phyloP scores from a whole-genome alignment of 352 stramenopile species.

The Phytophthora pisi region DNA sequence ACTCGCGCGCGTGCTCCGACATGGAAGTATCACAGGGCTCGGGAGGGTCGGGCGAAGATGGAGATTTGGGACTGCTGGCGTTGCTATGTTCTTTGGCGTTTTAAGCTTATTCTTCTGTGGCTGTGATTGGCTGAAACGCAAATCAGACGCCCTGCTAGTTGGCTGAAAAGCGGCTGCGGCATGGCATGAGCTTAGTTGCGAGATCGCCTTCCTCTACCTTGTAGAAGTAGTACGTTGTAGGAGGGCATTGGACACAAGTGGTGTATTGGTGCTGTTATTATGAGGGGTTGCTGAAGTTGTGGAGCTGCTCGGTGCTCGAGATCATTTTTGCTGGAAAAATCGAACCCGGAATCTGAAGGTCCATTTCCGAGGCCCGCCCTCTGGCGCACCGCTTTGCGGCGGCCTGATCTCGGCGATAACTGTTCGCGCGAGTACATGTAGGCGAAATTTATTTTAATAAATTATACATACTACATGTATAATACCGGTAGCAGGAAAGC shows the following conservation, averaged over 20 bases:
- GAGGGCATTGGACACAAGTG: too few relatives aligned
- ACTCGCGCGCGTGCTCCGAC: conserved; percentile 37
- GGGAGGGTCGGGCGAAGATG: neutral
- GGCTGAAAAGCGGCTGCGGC: neutral
- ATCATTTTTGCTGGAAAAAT: neutral
- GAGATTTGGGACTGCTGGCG: neutral
- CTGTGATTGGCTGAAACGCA: neutral
- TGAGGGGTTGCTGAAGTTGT: neutral
- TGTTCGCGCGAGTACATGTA: too few relatives aligned
- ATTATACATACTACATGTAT: too few relatives aligned
- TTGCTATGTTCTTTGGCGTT: neutral
- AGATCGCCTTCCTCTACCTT: neutral
- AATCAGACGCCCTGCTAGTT: neutral
- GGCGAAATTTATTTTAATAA: too few relatives aligned
- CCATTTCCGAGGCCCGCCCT: neutral
- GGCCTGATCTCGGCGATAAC: neutral
- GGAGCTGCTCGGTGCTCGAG: too few relatives aligned
- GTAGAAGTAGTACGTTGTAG: too few relatives aligned
- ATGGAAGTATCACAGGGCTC: conserved; percentile 3
- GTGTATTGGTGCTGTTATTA: too few relatives aligned
- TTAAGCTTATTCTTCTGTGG: neutral
- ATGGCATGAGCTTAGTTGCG: neutral
- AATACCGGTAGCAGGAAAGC: too few relatives aligned
- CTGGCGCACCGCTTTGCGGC: neutral
- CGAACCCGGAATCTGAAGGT: neutral